These are phyloP conservation scores for Zygosaccharomyces pseudobailii DNA, from an alignment of 1,139 yeast genomes.

Conservation along the genomic window DNA sequence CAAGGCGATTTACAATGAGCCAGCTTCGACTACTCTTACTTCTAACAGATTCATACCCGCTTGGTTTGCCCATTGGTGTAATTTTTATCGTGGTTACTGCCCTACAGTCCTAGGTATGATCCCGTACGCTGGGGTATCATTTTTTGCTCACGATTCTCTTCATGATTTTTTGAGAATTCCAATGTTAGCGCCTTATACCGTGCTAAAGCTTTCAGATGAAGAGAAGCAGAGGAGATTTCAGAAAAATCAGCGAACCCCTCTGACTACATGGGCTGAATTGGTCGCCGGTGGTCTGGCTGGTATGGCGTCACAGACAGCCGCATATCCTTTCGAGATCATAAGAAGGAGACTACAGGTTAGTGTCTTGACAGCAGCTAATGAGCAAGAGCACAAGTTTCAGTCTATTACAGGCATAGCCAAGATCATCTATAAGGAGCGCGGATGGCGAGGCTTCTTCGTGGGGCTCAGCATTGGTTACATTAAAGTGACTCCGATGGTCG, in stretches of 20 bases:
- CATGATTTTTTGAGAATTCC: slow-evolving; percentile 78
- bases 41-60: slow-evolving; percentile 32
- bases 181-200: slow-evolving; percentile 52
- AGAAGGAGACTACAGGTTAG: slow-evolving; percentile 96
- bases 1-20: slow-evolving; percentile 54
- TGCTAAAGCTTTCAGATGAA: slow-evolving; percentile 32
- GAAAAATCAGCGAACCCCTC: slow-evolving; percentile 47
- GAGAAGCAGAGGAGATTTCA: slow-evolving; percentile 18
- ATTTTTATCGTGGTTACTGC: slow-evolving; percentile 89
- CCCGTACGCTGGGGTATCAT: slow-evolving; percentile 97
- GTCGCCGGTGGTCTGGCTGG: slow-evolving; percentile 95
- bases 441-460: slow-evolving; percentile 81
- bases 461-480: slow-evolving; percentile 93
- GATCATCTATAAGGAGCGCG: slow-evolving; percentile 60
- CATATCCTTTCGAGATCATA: slow-evolving; percentile 93
- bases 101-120: slow-evolving; percentile 95
- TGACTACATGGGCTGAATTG: slow-evolving; percentile 87
- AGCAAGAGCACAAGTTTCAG: slow-evolving; percentile 40
- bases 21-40: slow-evolving; percentile 40
- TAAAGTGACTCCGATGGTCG: slow-evolving; percentile 95
- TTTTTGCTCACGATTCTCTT: slow-evolving; percentile 85
- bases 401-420: slow-evolving; percentile 42
- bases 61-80: slow-evolving; percentile 42
- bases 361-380: slow-evolving; percentile 55
- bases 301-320: slow-evolving; percentile 90